Base-by-base conservation (phyloP, 2,329 filamentous ascomycete species). In the Fusarium euwallaceae region DNA sequence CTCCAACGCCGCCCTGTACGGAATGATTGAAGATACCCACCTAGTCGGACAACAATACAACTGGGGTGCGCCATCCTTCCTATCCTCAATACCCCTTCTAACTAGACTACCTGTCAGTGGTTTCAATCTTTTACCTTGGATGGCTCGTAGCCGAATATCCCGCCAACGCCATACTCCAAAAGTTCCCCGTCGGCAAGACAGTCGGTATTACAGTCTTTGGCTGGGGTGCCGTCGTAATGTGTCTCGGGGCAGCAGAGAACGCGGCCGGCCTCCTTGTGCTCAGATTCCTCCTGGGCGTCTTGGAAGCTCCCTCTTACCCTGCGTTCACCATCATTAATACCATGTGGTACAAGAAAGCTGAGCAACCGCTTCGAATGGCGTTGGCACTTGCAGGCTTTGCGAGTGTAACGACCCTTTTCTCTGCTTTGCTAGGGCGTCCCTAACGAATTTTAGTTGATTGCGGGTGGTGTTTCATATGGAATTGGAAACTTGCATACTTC, bases 161-260 rank as follows among this genome's bases (percentile, higher is more conserved):
- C 14, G 65, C 58, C 48, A 64, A 60, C 20, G 41, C 43, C 12
- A 22, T 51, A 11, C 56, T 70, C 4, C 68, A 70, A 55, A 67
- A 67, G 20, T 32, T 69, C 3, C 66, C 34, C 2, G 41, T 69
- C 12, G 63, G 63, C 7, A 58, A 58, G 32, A 58, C 53, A 11
- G 39, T 37, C 24, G 55, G 22, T 2, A 37, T 34, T 14, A 22
- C 45, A 11, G 48, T 45, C 11, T 32, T 66, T 9, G 41, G 41
- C 9, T 83, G 81, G 81, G 81, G 80, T 0, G 39, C 70, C 6
- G 80, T 85, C 24, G 76, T 86, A 39, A 84, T 84, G 79, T 80
- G 81, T 22, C 84, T 84, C 11, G 85, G 85, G 0, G 81, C 82
- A 2, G 82, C 79, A 29, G 74, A 77, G 10, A 82, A 81, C 64